phyloP scores from a whole-genome alignment of 345 rosid genomes.

The Euphorbia lathyris region DNA sequence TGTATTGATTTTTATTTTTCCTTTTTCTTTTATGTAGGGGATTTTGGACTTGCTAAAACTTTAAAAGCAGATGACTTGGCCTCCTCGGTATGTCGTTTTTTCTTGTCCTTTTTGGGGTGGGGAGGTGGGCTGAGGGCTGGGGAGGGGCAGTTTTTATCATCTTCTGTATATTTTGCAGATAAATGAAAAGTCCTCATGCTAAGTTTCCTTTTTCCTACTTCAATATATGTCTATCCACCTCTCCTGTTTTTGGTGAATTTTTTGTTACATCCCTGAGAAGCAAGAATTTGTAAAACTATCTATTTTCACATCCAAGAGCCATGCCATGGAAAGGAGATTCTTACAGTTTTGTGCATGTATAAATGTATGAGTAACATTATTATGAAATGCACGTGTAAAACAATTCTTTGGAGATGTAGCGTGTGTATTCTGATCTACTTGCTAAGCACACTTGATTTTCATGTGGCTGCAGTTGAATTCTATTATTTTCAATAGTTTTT shows the following conservation, averaged over 20 bases:
- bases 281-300: neutral
- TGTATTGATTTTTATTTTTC: constrained; percentile 8
- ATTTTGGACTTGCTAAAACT: constrained; percentile 68
- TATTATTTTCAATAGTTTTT: neutral
- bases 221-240: neutral
- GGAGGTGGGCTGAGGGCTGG: neutral
- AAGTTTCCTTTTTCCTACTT: neutral
- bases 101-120: neutral
- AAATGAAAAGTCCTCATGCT: neutral
- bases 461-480: neutral
- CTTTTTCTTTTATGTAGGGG: constrained; percentile 11
- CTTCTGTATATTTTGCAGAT: neutral
- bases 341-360: neutral
- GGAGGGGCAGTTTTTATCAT: neutral
- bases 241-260: neutral
- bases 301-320: neutral
- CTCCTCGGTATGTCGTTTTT: constrained; percentile 64
- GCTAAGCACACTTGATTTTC: neutral
- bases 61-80: constrained; percentile 93
- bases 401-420: neutral
- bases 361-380: neutral
- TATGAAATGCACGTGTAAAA: neutral
- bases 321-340: constrained; percentile 9
- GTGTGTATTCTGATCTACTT: constrained; percentile 1
- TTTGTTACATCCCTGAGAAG: neutral